These are phyloP conservation scores for Suillus bovinus DNA, from an alignment of 768 basidiomycete species.

Conservation along the genomic window DNA sequence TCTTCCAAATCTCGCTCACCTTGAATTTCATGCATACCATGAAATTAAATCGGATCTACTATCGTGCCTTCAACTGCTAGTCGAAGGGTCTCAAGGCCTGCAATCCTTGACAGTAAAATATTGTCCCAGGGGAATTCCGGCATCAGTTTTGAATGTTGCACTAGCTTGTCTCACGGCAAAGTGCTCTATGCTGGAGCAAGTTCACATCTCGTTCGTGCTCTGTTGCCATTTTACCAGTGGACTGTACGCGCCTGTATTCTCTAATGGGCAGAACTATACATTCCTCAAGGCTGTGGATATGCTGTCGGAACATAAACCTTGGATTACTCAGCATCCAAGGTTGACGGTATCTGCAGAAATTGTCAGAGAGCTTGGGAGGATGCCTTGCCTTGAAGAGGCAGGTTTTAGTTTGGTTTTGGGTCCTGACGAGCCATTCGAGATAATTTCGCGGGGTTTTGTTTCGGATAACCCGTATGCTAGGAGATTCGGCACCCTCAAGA, in stretches of 20 bases:
- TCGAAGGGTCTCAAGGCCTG: not conserved
- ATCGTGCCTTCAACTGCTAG: not conserved
- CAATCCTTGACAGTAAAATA: not conserved
- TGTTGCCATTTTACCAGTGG: not conserved
- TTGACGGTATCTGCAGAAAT: not conserved
- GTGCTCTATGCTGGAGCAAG: not conserved
- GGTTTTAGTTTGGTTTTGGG: not conserved
- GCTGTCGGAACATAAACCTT: not conserved
- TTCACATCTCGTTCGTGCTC: not conserved
- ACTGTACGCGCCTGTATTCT: not conserved
- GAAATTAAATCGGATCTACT: not conserved
- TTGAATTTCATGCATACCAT: not conserved
- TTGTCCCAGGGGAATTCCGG: not conserved
- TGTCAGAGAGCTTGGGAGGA: constrained; percentile 1
- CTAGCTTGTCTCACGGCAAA: not conserved
- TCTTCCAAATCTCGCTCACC: not conserved
- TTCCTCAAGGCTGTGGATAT: not conserved
- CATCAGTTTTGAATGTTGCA: not conserved
- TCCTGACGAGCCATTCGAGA: not conserved
- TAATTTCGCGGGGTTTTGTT: not conserved
- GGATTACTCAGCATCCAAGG: not conserved
- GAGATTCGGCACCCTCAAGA: not conserved
- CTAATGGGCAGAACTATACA: not conserved
- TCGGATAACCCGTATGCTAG: not conserved
- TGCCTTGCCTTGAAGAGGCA: not conserved